Conservation (phyloP, 495 filamentous ascomycete genomes). For the Astrothelium subdiscretum region DNA sequence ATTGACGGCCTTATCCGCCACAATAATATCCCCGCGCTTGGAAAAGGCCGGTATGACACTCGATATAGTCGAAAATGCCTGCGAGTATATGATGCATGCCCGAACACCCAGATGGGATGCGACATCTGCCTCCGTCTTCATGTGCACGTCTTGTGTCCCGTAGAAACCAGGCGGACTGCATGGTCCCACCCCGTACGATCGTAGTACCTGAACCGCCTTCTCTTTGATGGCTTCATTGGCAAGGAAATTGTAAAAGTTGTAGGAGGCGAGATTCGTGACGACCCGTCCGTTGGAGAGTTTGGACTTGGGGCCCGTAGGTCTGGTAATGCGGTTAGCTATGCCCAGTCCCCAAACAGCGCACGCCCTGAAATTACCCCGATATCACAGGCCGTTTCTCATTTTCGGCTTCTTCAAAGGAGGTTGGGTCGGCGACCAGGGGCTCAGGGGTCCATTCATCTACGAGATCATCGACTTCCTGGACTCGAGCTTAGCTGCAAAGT, state of each 20-base stretch:
- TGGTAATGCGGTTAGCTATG: slow-evolving; percentile 26
- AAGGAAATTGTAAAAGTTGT: slow-evolving; percentile 95
- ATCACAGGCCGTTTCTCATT: slow-evolving; percentile 77
- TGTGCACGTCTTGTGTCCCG: slow-evolving; percentile 95
- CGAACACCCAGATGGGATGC: slow-evolving; percentile 75
- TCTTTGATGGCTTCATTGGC: slow-evolving; percentile 85
- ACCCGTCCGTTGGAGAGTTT: slow-evolving; percentile 84
- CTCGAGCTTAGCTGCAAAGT: too few relatives aligned
- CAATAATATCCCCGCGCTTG: slow-evolving; percentile 95
- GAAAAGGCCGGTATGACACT: slow-evolving; percentile 92
- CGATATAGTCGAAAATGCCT: slow-evolving; percentile 88
- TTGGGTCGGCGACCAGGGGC: slow-evolving; percentile 65
- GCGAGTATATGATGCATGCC: slow-evolving; percentile 85
- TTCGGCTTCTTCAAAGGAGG: slow-evolving; percentile 64
- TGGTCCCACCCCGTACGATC: slow-evolving; percentile 90
- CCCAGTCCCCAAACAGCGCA: not conserved
- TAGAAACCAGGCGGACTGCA: slow-evolving; percentile 97
- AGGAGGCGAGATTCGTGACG: slow-evolving; percentile 82
- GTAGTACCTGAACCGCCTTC: slow-evolving; percentile 83
- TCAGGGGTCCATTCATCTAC: slow-evolving; percentile 97
- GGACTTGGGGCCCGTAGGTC: slow-evolving; percentile 77
- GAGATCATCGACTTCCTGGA: slow-evolving; percentile 85
- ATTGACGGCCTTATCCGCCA: slow-evolving; percentile 91
- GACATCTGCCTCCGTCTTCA: slow-evolving; percentile 92
- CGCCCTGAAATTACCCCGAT: slow-evolving; percentile 52